Evolutionary conservation across 2,329 filamentous ascomycete genomes (phyloP).

Genomic region (Clarireedia paspali): DNA sequence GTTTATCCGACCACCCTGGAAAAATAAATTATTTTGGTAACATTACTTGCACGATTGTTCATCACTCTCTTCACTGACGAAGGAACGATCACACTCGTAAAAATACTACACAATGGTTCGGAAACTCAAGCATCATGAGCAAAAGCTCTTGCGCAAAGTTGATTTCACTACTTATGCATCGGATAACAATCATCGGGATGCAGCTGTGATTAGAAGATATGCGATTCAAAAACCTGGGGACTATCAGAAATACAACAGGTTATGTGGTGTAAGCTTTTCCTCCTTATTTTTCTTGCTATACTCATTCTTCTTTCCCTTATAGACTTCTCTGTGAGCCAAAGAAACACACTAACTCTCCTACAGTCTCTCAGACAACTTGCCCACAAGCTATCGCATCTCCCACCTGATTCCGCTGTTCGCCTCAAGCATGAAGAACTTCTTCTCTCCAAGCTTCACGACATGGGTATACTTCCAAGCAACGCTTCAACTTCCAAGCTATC

Average conservation of each 20-base stretch:
- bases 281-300: neutral
- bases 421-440: slow-evolving; percentile 80
- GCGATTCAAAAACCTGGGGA: slow-evolving; percentile 85
- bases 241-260: slow-evolving; percentile 60
- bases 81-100: no score
- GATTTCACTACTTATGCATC: slow-evolving; percentile 93
- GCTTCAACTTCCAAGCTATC: slow-evolving; percentile 64
- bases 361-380: slow-evolving; percentile 83
- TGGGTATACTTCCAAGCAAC: slow-evolving; percentile 70
- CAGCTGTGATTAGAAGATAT: slow-evolving; percentile 73
- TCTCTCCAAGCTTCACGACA: slow-evolving; percentile 85
- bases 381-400: slow-evolving; percentile 77
- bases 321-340: neutral
- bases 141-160: slow-evolving; percentile 84
- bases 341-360: slow-evolving; percentile 15
- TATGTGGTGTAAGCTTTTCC: slow-evolving; percentile 55
- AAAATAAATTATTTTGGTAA: slow-evolving; percentile 1
- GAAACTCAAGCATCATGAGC: slow-evolving; percentile 94
- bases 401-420: slow-evolving; percentile 68
- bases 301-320: neutral
- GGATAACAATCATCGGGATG: slow-evolving; percentile 79
- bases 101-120: slow-evolving; percentile 64
- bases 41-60: neutral
- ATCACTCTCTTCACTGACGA: no score
- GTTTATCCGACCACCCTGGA: neutral